Base-by-base conservation (phyloP, 176 grass and related monocot genomes). In the Calamus simplicifolius region DNA sequence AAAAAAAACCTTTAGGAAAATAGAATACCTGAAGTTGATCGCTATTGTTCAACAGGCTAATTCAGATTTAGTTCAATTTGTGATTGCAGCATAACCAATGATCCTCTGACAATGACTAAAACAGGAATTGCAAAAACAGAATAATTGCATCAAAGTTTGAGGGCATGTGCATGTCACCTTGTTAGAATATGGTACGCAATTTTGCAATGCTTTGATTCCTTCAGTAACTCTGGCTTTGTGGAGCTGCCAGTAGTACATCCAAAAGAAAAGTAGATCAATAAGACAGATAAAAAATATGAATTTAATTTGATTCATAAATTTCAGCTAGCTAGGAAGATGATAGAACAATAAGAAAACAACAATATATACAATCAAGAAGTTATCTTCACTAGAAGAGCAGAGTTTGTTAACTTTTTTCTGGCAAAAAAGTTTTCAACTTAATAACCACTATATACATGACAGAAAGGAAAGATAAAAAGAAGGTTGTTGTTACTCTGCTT, bases 171-270 rank as follows among this genome's bases (percentile, higher is more conserved):
- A 71, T 30, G 25, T 59, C 35, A 71, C 68, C 68, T 71, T 49
- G 15, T 23, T 26, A 12, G 56, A 51, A 49, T 7, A 71, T 30
- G 55, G 68, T 29, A 71, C 0, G 48, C 56, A 19, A 31, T 51
- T 59, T 59, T 60, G 55, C 23, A 71, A 57, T 59, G 68, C 48
- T 71, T 71, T 71, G 13, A 71, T 71, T 60, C 56, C 68, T 60
- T 60, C 68, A 59, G 56, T 5, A 50, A 71, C 59, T 25, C 68
- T 71, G 3, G 68, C 68, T 60, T 31, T 60, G 25, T 56, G 55
- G 25, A 71, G 68, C 68, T 71, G 56, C 19, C 25, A 60, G 28
- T 51, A 69, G 31, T 25, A 69, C 26, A 69, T 27, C 26, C 31
- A 58, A 25, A 54, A 67, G 17, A 54, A 54, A 7, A 43, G 35